Evolutionary conservation across 371 early-diverging fungal species (phyloP).

Genomic region (Dinochytrium kinnereticum): DNA sequence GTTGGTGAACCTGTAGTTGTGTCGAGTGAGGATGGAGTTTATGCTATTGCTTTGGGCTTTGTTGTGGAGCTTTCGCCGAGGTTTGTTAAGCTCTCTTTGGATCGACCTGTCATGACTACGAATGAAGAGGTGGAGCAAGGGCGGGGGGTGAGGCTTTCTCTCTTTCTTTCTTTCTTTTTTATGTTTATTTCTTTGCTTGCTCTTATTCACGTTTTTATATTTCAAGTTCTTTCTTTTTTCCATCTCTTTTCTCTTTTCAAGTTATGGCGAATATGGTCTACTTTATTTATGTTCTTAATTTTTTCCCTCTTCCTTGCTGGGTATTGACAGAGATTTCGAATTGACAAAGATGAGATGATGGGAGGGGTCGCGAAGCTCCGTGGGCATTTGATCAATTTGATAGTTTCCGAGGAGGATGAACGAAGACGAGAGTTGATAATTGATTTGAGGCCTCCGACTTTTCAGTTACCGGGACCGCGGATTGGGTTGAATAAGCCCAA

Average conservation of each 20-base stretch:
- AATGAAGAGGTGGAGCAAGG: too few relatives aligned
- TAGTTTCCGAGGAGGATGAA: constrained; percentile 56
- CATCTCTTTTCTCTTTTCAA: constrained; percentile 18
- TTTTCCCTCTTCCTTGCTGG: too few relatives aligned
- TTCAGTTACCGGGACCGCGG: constrained; percentile 26
- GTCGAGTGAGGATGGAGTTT: constrained; percentile 74
- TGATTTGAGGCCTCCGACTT: constrained; percentile 75
- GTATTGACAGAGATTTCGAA: constrained; percentile 71
- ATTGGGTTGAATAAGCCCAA: constrained; percentile 15
- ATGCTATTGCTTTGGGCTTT: constrained; percentile 80
- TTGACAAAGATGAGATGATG: constrained; percentile 84
- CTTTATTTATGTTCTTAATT: too few relatives aligned
- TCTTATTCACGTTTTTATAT: too few relatives aligned
- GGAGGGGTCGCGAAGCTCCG: constrained; percentile 70
- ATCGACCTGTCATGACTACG: too few relatives aligned
- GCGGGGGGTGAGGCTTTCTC: too few relatives aligned
- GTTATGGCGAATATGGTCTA: constrained; percentile 96
- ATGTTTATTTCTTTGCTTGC: too few relatives aligned
- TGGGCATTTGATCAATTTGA: constrained; percentile 76
- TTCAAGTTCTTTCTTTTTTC: not conserved
- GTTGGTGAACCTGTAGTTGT: constrained; percentile 86
- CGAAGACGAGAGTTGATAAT: constrained; percentile 76
- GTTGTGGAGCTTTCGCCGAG: constrained; percentile 57
- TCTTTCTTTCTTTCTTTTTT: too few relatives aligned
- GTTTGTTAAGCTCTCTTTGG: constrained; percentile 63